A percentile compares a stretch with the other conserved stretches of the same genome.
Conservation (phyloP, 192 early-diverging fungal species). For the Podila minutissima region DNA sequence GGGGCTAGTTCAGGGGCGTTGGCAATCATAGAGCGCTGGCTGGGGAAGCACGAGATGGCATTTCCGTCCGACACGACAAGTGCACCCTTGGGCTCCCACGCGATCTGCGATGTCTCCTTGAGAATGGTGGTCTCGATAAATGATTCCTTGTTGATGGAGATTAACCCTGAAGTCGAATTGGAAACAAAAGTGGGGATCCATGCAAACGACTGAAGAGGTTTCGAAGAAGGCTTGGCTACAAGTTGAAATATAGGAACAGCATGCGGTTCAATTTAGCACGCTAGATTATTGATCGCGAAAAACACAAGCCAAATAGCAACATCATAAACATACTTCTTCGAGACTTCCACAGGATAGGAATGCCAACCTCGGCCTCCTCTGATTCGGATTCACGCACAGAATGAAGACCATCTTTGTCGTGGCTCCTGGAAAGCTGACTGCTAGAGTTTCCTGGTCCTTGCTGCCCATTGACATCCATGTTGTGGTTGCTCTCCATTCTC, state of each 20-base stretch:
- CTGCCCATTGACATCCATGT: slow-evolving; percentile 8
- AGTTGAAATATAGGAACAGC: background rate
- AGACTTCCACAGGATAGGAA: slow-evolving; percentile 59
- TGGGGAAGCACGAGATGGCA: slow-evolving; percentile 40
- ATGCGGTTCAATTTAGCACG: background rate
- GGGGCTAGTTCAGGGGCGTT: slow-evolving; percentile 30
- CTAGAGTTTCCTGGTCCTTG: slow-evolving; percentile 11
- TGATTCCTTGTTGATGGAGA: slow-evolving; percentile 65
- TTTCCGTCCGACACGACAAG: slow-evolving; percentile 54
- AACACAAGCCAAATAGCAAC: background rate
- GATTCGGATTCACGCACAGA: slow-evolving; percentile 37
- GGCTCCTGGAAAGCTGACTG: slow-evolving; percentile 30
- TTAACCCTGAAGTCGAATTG: slow-evolving; percentile 55
- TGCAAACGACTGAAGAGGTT: slow-evolving; percentile 58
- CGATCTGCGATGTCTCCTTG: slow-evolving; percentile 60
- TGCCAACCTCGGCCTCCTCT: slow-evolving; percentile 47
- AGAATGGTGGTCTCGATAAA: slow-evolving; percentile 59
- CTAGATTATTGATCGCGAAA: background rate
- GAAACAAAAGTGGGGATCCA: slow-evolving; percentile 57
- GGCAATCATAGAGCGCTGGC: slow-evolving; percentile 27
- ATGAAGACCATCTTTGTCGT: slow-evolving; percentile 40
- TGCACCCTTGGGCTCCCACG: slow-evolving; percentile 66
- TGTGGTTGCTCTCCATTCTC: slow-evolving; percentile 29
- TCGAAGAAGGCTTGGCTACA: slow-evolving; percentile 50
- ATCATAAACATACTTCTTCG: slow-evolving; percentile 41